Evolutionary conservation across 1,139 yeast species (phyloP).

Genomic region (Sugiyamaella sp.): DNA sequence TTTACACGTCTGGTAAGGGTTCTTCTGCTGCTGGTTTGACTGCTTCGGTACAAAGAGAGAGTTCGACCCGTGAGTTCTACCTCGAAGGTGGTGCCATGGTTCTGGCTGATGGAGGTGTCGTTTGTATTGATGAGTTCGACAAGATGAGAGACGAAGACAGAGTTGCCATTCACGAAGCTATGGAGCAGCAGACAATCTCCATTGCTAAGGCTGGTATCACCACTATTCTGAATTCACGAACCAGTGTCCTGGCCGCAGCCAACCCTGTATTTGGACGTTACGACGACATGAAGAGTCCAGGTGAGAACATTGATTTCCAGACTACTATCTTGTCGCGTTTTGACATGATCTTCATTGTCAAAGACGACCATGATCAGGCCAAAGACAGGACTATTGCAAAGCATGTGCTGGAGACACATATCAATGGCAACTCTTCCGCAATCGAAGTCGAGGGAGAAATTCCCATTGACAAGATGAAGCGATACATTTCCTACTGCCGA

Average conservation of each 20-base stretch:
- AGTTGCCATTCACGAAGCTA: slow-evolving; percentile 98
- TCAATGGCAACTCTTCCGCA: slow-evolving; percentile 63
- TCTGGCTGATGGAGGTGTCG: slow-evolving; percentile 98
- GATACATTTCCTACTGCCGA: slow-evolving; percentile 89
- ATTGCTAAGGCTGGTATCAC: slow-evolving; percentile 99
- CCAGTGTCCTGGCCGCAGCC: slow-evolving; percentile 96
- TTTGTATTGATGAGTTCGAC: slow-evolving; percentile 98
- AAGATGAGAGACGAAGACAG: slow-evolving; percentile 99
- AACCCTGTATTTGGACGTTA: slow-evolving; percentile 96
- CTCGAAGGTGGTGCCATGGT: slow-evolving; percentile 99
- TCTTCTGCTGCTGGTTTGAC: slow-evolving; percentile 99
- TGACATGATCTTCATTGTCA: slow-evolving; percentile 97
- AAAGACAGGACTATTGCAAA: slow-evolving; percentile 90
- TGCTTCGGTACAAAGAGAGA: slow-evolving; percentile 94
- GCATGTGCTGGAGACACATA: slow-evolving; percentile 94
- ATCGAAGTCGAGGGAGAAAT: slow-evolving; percentile 76
- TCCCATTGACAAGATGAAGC: slow-evolving; percentile 86
- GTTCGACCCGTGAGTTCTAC: slow-evolving; percentile 84
- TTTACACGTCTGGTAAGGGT: slow-evolving; percentile 98
- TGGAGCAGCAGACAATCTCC: slow-evolving; percentile 99
- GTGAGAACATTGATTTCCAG: slow-evolving; percentile 97
- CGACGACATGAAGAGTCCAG: slow-evolving; percentile 94
- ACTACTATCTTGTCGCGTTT: slow-evolving; percentile 95
- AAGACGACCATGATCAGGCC: slow-evolving; percentile 87
- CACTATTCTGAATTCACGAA: slow-evolving; percentile 91